Evolutionary conservation across 2,329 filamentous ascomycete species (phyloP), one percentile per base, ranked within the genome.

Genomic region (Tetracladium maxilliforme): DNA sequence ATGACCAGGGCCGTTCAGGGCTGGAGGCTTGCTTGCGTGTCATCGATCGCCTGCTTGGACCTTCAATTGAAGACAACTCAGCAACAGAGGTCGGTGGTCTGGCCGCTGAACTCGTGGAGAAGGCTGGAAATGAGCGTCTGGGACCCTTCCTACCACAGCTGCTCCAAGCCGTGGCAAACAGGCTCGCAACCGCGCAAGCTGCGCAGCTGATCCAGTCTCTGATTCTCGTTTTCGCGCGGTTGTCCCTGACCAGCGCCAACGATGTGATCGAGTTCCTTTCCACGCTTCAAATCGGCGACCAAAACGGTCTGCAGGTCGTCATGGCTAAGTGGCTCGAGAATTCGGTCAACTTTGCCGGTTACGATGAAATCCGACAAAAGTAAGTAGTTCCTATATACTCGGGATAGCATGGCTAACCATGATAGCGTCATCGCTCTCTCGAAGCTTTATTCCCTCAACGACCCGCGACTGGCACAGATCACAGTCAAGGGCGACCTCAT

Each of bases 301-400:
- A 79, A 43, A 92, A 66, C 41, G 90, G 86, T n/a, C 57, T 98
- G 6, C 71, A 86, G 34, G 74, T 94, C 14, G 90, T 98, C 4
- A 57, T 95, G 36, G 67, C 74, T 51, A 94, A 95, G 53, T 98
- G 90, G 90, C 61, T 98, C 2, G 90, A 95, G 55, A 93, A 95
- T 51, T 93, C 84, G 4, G 70, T 92, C 49, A 92, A 79, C 49
- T 98, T 98, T 52, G 84, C 84, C n/a, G 90, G 90, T 9, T 98
- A 94, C 40, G 86, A 95, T 41, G 87, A 94, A 49, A 95, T 95
- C 39, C 71, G 86, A 38, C 83, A 94, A 50, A 98, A 95, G 80
- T 86, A 58, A 50, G 73, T 58, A n/a, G 16, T 10, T 4, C 13
- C 15, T 13, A 7, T 22, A 16, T 6, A 10, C 10, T 21, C 12